Percentiles rank a stretch among this genome's conserved stretches.
Conservation (phyloP, 768 basidiomycete genomes). For the Postia placenta region DNA sequence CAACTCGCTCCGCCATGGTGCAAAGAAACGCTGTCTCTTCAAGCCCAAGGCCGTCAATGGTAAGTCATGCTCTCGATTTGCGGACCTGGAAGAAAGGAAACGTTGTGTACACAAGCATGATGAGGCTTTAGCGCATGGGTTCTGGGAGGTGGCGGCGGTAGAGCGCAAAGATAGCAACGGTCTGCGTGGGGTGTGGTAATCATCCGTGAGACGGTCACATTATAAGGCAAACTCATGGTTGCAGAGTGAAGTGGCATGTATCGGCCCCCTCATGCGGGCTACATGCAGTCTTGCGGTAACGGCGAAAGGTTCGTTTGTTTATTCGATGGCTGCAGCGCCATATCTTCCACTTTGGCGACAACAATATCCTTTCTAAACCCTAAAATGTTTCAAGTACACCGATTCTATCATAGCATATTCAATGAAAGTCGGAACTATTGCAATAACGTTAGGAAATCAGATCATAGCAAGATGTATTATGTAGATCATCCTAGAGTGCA, state of each 20-base stretch:
- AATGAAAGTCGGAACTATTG: not conserved
- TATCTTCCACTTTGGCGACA: not conserved
- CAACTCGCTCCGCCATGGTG: not conserved
- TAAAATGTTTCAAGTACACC: too few relatives aligned
- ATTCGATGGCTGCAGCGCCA: not conserved
- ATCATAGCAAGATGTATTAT: not conserved
- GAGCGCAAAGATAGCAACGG: not conserved
- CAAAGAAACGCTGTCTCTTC: not conserved
- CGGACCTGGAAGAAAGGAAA: not conserved
- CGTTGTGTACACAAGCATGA: not conserved
- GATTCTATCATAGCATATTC: too few relatives aligned
- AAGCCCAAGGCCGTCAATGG: not conserved
- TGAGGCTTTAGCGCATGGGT: not conserved
- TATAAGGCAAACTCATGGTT: not conserved
- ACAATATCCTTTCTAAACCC: too few relatives aligned
- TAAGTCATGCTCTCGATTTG: not conserved
- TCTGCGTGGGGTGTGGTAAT: not conserved
- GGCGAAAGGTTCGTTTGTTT: too few relatives aligned
- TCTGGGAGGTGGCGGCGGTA: not conserved
- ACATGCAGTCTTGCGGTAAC: too few relatives aligned
- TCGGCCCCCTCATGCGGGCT: not conserved
- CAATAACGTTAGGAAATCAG: not conserved
- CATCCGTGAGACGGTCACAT: too few relatives aligned
- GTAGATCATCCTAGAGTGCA: slow-evolving; percentile 2
- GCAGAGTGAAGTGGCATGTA: not conserved